These are phyloP conservation scores for Trametes hirsuta DNA, from an alignment of 1,284 basidiomycete species.

Conservation along the genomic window DNA sequence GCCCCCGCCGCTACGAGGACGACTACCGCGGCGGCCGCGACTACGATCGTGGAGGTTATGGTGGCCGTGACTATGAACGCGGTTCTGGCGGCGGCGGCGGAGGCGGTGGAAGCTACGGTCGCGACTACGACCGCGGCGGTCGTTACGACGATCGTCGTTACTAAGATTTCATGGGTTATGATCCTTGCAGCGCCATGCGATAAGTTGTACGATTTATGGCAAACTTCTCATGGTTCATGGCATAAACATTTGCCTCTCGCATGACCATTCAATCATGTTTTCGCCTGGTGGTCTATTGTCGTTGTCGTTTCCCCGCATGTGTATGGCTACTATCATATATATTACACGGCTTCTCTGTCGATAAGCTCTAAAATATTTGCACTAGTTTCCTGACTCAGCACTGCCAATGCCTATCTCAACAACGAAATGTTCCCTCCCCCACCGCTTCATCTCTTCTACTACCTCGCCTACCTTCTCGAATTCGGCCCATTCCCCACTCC, in stretches of 20 bases:
- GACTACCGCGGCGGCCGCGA: constrained; percentile 41
- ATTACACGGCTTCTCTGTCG: neutral
- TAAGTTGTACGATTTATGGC: neutral
- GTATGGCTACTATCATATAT: constrained; percentile 10
- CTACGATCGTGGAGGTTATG: constrained; percentile 36
- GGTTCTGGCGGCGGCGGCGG: constrained; percentile 42
- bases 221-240: neutral
- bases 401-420: constrained; percentile 70
- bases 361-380: neutral
- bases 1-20: neutral
- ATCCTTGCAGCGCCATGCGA: neutral
- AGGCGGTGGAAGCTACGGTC: constrained; percentile 34
- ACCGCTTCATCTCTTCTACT: constrained; percentile 62
- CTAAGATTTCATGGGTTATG: constrained; percentile 19
- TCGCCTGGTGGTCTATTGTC: constrained; percentile 17
- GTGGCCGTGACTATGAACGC: constrained; percentile 37
- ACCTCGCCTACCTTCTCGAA: constrained; percentile 73
- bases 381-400: constrained; percentile 15
- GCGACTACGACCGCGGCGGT: constrained; percentile 39
- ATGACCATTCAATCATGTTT: constrained; percentile 16
- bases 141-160: constrained; percentile 52
- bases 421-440: constrained; percentile 59
- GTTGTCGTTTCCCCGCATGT: constrained; percentile 16
- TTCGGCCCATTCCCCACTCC: constrained; percentile 49
- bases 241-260: constrained; percentile 5